Evolutionary conservation across 169 alveolate species (phyloP).

Genomic region (Perkinsus marinus): DNA sequence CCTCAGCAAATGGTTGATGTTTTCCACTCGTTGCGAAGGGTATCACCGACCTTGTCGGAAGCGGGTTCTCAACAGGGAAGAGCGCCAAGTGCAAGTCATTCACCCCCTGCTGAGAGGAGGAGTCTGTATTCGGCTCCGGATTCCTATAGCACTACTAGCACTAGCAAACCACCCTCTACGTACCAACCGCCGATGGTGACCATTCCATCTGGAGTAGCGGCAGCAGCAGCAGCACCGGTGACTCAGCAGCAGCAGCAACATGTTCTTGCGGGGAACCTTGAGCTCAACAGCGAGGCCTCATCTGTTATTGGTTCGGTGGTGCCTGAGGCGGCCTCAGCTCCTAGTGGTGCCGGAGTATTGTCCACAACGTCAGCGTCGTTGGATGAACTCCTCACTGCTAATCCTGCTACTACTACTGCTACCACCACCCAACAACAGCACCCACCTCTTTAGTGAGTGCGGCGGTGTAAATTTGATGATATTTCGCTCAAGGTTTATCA

Average conservation of each 20-base stretch:
- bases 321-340: neutral
- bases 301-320: neutral
- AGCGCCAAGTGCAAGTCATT: neutral
- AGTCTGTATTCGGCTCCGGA: neutral
- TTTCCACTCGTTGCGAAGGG: neutral
- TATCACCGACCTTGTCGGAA: neutral
- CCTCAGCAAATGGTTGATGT: neutral
- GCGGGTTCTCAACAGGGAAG: neutral
- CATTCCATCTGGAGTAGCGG: neutral
- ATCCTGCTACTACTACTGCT: too few relatives aligned
- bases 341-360: neutral
- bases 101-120: neutral
- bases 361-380: neutral
- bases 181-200: neutral
- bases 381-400: neutral
- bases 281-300: neutral
- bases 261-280: neutral
- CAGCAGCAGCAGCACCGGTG: neutral
- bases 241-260: neutral
- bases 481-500: too few relatives aligned
- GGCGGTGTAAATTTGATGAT: too few relatives aligned
- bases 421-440: neutral
- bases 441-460: neutral
- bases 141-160: neutral
- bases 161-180: neutral